Base-by-base conservation (phyloP, 2,329 filamentous ascomycete genomes). In the Karstenula rhodostoma region DNA sequence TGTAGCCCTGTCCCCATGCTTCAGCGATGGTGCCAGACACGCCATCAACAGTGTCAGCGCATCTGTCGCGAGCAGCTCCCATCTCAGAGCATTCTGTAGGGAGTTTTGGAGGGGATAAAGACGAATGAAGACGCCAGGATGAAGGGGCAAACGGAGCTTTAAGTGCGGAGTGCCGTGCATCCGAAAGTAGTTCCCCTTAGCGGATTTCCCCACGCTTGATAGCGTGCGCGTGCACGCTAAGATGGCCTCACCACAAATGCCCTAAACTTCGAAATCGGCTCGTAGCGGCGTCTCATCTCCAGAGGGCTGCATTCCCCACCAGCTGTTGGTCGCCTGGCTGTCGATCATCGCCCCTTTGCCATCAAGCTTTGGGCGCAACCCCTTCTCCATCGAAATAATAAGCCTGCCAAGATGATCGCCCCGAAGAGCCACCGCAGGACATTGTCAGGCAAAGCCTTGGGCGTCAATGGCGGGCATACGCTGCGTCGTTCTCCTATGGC, bases 1-100 rank as follows among this genome's bases (percentile, higher is more conserved):
- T 73, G 55, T 74, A 77, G n/a, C 74, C 74, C 60, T 77, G 72
- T 13, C 73, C 73, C 74, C 74, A 77, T 27, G 73, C 73, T 48
- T 77, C 74, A 19, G 29, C 29, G 75, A 58, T 49, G 73, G 68
- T 0, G 67, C 72, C 47, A 22, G 47, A 49, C 17, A 49, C 47
- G 15, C 47, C 47, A 15, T 23, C 25, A 4, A 33, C 25, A 13
- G 47, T 49, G 27, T 7, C 13, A 32, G 27, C 47, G 32, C 47
- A 49, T 32, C 15, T n/a, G 27, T 49, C 47, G 47, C 47, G 47
- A 33, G 29, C 27, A 9, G 23, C 17, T 9, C 27, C 47, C 47
- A 49, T 49, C 13, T n/a, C 19, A 12, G 19, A 22, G 6, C 37
- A 40, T 40, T 40, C 17, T 40, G 37, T 9, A 40, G 42, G 8